phyloP scores from a whole-genome alignment of 2,329 filamentous ascomycete genomes.

The Elsinoe necatrix region DNA sequence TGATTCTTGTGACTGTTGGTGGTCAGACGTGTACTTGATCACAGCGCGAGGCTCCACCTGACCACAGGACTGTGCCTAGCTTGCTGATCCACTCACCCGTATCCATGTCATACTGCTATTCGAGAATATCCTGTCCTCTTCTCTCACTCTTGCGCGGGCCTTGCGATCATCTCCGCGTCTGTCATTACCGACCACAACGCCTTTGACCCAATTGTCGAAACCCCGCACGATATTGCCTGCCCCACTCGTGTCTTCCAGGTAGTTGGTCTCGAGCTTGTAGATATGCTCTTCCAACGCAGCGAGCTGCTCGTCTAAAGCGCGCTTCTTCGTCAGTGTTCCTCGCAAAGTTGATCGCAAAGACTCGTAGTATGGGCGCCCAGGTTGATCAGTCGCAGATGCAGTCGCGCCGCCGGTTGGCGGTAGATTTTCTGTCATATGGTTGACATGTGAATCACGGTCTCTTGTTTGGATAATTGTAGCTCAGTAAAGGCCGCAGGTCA shows the following conservation, averaged over 20 bases:
- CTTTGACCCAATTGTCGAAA: conserved; percentile 98
- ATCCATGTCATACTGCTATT: conserved; percentile 30
- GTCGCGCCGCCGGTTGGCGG: conserved; percentile 31
- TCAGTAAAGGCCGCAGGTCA: too few relatives aligned
- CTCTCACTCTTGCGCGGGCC: conserved; percentile 53
- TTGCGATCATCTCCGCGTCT: conserved; percentile 48
- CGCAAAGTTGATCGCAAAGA: conserved; percentile 59
- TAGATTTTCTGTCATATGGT: conserved; percentile 42
- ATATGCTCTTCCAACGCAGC: conserved; percentile 66
- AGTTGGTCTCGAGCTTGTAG: conserved; percentile 70
- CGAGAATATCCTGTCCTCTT: conserved; percentile 64
- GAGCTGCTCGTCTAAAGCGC: conserved; percentile 47
- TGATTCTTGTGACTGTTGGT: conserved; percentile 28
- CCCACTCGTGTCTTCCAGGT: conserved; percentile 78
- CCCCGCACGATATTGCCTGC: conserved; percentile 93
- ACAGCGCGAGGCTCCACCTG: neutral
- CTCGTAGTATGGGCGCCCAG: conserved; percentile 57
- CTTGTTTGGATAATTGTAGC: neutral
- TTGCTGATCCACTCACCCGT: conserved; percentile 22
- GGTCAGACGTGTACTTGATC: neutral
- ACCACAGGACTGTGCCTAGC: neutral
- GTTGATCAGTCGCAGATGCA: conserved; percentile 35
- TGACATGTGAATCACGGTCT: neutral
- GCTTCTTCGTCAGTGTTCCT: conserved; percentile 58
- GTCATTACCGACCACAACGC: conserved; percentile 42